Conservation (phyloP, 164 flowering plant genomes). For the Sextonia rubra region DNA sequence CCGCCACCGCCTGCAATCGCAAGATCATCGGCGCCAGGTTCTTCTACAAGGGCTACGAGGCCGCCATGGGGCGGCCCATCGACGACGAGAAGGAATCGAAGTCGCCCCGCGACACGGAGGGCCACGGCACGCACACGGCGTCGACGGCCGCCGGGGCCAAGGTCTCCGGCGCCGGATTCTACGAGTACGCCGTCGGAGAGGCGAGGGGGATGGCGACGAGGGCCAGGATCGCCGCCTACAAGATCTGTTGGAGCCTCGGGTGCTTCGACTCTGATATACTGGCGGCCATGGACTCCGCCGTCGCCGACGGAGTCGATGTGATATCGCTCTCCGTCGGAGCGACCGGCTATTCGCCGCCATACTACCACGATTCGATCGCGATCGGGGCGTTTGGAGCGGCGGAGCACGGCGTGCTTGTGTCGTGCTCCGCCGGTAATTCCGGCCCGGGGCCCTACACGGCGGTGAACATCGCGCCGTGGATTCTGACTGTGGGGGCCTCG, state of each 20-base stretch:
- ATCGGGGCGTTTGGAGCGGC: constrained; percentile 79
- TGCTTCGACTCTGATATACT: constrained; percentile 29
- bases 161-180: constrained; percentile 55
- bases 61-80: constrained; percentile 23
- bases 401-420: constrained; percentile 59
- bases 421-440: constrained; percentile 87
- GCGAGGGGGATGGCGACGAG: constrained; percentile 81
- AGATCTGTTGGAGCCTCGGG: constrained; percentile 24
- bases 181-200: constrained; percentile 49
- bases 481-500: constrained; percentile 84
- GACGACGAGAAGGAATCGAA: constrained; percentile 34
- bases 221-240: constrained; percentile 36
- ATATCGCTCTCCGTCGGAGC: constrained; percentile 83
- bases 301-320: constrained; percentile 72
- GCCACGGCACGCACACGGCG: constrained; percentile 91
- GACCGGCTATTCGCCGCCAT: constrained; percentile 37
- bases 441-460: constrained; percentile 68
- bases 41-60: constrained; percentile 48
- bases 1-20: constrained; percentile 46
- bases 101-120: constrained; percentile 86
- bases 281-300: constrained; percentile 26
- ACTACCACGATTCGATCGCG: constrained; percentile 68
- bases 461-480: constrained; percentile 89
- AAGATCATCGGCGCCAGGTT: constrained; percentile 78
- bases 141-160: constrained; percentile 77